A percentile compares a stretch with the other conserved stretches of the same genome.
phyloP scores from a whole-genome alignment of 768 basidiomycete species.

The Mycena maculata region DNA sequence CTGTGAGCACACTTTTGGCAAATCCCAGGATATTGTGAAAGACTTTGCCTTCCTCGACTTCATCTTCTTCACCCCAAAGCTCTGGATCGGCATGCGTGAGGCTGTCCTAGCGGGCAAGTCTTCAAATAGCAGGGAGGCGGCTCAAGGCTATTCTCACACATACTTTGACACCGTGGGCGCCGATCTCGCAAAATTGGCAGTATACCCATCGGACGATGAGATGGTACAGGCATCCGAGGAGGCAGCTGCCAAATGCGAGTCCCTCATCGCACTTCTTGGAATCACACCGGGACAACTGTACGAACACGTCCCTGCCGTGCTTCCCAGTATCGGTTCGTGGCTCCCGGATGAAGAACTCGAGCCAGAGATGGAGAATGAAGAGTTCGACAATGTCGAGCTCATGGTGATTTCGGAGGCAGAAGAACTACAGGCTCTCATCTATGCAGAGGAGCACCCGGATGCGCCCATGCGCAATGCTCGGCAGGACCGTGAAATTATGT shows the following conservation, averaged over 20 bases:
- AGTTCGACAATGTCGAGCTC: neutral
- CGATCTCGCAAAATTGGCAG: neutral
- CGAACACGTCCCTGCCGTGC: neutral
- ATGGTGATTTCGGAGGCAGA: neutral
- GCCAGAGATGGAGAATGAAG: neutral
- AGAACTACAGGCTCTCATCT: conserved; percentile 3
- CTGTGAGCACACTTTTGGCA: conserved; percentile 51
- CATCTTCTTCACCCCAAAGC: conserved; percentile 43
- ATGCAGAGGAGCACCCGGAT: neutral
- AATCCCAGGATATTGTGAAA: conserved; percentile 40
- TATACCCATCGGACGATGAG: neutral
- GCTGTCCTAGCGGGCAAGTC: conserved; percentile 24
- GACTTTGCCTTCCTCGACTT: conserved; percentile 51
- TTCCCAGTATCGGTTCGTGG: neutral
- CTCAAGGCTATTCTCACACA: neutral
- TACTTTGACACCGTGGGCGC: neutral
- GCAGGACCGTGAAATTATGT: neutral
- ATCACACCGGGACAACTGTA: neutral
- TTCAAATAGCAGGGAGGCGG: neutral
- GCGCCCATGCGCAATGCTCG: neutral
- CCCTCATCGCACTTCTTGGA: neutral
- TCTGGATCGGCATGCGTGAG: conserved; percentile 38
- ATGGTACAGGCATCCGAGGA: neutral
- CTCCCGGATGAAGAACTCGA: neutral
- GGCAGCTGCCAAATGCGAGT: neutral